Conservation (phyloP, 2,329 filamentous ascomycete species). For the Trichocomaceae sp. region DNA sequence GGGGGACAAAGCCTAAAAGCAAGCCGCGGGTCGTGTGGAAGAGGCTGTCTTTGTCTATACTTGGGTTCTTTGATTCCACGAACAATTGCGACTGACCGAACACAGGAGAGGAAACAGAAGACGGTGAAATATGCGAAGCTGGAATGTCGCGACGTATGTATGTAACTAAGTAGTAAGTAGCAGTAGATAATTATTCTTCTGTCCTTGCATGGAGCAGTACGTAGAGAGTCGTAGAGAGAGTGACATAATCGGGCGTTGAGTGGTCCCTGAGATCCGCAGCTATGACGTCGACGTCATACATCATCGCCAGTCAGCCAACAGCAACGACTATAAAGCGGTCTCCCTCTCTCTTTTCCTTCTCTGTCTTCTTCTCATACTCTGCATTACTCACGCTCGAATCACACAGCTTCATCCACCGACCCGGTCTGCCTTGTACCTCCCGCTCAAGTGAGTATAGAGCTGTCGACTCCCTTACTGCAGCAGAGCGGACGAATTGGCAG, state of each 20-base stretch:
- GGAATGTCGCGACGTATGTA: not conserved
- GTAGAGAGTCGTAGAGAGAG: no score
- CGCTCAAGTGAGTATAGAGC: not conserved
- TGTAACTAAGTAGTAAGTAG: not conserved
- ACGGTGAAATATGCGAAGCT: not conserved
- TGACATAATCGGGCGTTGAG: no score
- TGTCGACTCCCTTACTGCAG: not conserved
- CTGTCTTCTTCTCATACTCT: not conserved
- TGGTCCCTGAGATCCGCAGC: constrained; percentile 11
- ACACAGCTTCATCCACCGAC: not conserved
- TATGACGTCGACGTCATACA: constrained; percentile 17
- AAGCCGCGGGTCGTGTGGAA: constrained; percentile 11
- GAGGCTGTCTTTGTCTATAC: constrained; percentile 11
- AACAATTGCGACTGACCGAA: not conserved
- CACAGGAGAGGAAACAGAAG: not conserved
- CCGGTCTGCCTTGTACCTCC: not conserved
- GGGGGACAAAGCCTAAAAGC: constrained; percentile 2
- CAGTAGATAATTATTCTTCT: not conserved
- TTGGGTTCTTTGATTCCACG: constrained; percentile 5
- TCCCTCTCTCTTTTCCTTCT: not conserved
- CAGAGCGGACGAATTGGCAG: not conserved
- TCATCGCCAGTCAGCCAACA: constrained; percentile 6
- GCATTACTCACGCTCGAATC: not conserved
- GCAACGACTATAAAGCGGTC: constrained; percentile 3
- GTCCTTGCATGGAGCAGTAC: not conserved